phyloP scores from a whole-genome alignment of 129 eudicot species.

The Calendula officinalis region DNA sequence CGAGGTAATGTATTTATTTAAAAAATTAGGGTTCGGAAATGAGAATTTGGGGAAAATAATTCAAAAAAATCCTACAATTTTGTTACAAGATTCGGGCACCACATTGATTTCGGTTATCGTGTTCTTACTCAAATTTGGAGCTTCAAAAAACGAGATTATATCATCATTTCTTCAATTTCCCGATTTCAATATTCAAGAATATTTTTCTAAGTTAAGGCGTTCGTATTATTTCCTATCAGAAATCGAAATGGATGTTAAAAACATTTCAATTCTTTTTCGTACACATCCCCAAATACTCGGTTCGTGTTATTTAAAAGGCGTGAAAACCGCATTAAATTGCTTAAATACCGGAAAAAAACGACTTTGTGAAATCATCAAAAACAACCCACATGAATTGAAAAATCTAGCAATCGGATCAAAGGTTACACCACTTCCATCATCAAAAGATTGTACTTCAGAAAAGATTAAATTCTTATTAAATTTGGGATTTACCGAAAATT shows the following conservation, averaged over 20 bases:
- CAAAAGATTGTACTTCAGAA: slow-evolving; percentile 24
- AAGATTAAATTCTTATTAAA: slow-evolving; percentile 55
- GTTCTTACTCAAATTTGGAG: slow-evolving; percentile 67
- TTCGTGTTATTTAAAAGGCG: slow-evolving; percentile 47
- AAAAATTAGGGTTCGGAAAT: slow-evolving; percentile 37
- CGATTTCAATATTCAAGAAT: slow-evolving; percentile 30
- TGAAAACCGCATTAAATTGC: slow-evolving; percentile 34
- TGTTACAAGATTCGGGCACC: slow-evolving; percentile 54
- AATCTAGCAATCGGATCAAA: slow-evolving; percentile 50
- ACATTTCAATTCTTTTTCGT: slow-evolving; percentile 50
- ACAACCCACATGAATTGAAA: slow-evolving; percentile 54
- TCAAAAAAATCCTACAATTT: slow-evolving; percentile 42
- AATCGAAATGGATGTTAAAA: slow-evolving; percentile 50
- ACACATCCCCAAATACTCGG: slow-evolving; percentile 54
- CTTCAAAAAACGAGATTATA: slow-evolving; percentile 34
- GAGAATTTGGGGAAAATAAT: slow-evolving; percentile 44
- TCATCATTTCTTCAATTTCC: slow-evolving; percentile 52
- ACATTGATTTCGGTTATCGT: slow-evolving; percentile 35
- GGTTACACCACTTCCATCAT: slow-evolving; percentile 34
- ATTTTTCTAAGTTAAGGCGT: slow-evolving; percentile 41
- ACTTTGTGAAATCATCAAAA: slow-evolving; percentile 49
- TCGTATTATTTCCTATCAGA: slow-evolving; percentile 49
- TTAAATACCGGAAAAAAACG: slow-evolving; percentile 52
- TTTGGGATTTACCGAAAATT: slow-evolving; percentile 60
- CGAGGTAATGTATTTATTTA: slow-evolving; percentile 45